A percentile compares a stretch with the other conserved stretches of the same genome.
Conservation (phyloP, 2,329 filamentous ascomycete species). For the Aureobasidium lini region DNA sequence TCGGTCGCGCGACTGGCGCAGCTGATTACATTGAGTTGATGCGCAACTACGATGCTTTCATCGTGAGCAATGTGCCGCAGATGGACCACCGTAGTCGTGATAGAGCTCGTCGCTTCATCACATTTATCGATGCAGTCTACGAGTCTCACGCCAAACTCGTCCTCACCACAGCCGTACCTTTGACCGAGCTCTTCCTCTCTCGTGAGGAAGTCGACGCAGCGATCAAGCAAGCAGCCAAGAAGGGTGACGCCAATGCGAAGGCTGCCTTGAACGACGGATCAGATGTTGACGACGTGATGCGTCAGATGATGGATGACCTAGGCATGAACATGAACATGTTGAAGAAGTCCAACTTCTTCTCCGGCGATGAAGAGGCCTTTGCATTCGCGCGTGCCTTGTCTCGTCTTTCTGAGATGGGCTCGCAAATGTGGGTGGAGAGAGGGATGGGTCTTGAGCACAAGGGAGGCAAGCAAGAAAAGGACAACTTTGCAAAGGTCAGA, state of each 20-base stretch:
- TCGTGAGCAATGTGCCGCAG: constrained; percentile 82
- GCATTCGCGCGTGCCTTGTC: constrained; percentile 87
- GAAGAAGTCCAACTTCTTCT: constrained; percentile 80
- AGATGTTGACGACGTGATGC: constrained; percentile 61
- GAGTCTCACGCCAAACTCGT: constrained; percentile 91
- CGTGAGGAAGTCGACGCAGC: constrained; percentile 37
- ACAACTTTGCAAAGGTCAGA: constrained; percentile 58
- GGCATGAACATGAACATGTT: constrained; percentile 77
- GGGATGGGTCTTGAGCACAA: constrained; percentile 56
- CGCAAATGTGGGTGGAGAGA: constrained; percentile 86
- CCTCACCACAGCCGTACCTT: constrained; percentile 77
- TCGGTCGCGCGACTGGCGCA: constrained; percentile 82
- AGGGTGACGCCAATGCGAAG: constrained; percentile 21
- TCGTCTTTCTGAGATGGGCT: constrained; percentile 84
- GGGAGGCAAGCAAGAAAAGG: constrained; percentile 58
- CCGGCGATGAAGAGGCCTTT: constrained; percentile 92
- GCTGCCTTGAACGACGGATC: constrained; percentile 27
- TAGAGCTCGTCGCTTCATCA: constrained; percentile 87
- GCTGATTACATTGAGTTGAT: constrained; percentile 93
- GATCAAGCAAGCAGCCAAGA: constrained; percentile 30
- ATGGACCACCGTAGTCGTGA: constrained; percentile 86
- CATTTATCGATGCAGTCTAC: constrained; percentile 94
- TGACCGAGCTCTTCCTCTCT: constrained; percentile 67
- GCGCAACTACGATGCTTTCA: constrained; percentile 82
- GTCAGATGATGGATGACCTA: constrained; percentile 78